Evolutionary conservation across 2,329 filamentous ascomycete species (phyloP).

Genomic region (Aspergillus sclerotialis): DNA sequence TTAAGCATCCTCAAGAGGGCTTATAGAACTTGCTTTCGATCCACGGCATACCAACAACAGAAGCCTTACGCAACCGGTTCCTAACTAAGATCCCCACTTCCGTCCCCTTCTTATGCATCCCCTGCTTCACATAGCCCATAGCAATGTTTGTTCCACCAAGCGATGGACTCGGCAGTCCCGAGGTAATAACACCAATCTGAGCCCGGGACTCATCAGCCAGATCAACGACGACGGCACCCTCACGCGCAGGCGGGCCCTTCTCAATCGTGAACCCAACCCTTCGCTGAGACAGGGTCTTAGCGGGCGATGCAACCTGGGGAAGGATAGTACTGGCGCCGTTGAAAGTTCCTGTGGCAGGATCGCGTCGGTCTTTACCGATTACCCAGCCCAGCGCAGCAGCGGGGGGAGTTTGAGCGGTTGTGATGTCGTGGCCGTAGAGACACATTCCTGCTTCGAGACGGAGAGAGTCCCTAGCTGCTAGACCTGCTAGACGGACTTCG

Average conservation of each 20-base stretch:
- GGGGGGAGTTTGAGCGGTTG: slow-evolving; percentile 67
- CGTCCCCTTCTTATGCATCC: slow-evolving; percentile 75
- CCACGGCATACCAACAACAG: slow-evolving; percentile 85
- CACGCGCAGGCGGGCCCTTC: slow-evolving; percentile 74
- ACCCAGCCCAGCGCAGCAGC: slow-evolving; percentile 69
- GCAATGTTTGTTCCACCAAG: slow-evolving; percentile 79
- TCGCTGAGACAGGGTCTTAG: slow-evolving; percentile 60
- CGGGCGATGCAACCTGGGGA: slow-evolving; percentile 54
- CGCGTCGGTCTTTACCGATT: slow-evolving; percentile 69
- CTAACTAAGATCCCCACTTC: slow-evolving; percentile 71
- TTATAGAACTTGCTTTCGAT: slow-evolving; percentile 71
- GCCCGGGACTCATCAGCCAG: slow-evolving; percentile 48
- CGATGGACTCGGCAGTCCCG: slow-evolving; percentile 81
- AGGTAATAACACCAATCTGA: slow-evolving; percentile 74
- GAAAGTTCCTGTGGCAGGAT: slow-evolving; percentile 58
- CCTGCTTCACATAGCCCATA: slow-evolving; percentile 85
- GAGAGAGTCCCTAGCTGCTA: slow-evolving; percentile 86
- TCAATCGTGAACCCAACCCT: slow-evolving; percentile 76
- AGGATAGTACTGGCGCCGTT: slow-evolving; percentile 75
- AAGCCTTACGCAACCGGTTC: slow-evolving; percentile 66
- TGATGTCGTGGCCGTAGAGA: slow-evolving; percentile 96
- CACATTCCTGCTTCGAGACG: slow-evolving; percentile 97
- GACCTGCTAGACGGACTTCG: slow-evolving; percentile 71
- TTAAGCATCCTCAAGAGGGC: no score
- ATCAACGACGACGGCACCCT: slow-evolving; percentile 73